Percentiles rank a stretch among this genome's conserved stretches.
Evolutionary conservation across 495 filamentous ascomycete species (phyloP).

Genomic region (Neurospora pannonica): DNA sequence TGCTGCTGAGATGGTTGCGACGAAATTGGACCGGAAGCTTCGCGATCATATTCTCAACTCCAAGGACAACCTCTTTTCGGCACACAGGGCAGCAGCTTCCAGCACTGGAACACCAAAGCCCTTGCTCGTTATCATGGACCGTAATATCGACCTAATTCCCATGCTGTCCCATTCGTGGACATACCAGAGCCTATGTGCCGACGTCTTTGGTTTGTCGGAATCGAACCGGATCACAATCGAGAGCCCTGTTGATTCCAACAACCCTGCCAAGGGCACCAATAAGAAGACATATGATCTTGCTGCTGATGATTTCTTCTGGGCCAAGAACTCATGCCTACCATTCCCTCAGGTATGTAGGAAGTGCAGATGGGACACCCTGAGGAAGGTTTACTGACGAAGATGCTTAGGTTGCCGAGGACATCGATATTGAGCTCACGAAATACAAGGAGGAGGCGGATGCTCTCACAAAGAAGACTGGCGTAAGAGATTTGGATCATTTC

Average conservation of each 20-base stretch:
- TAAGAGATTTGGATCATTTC: conserved; percentile 85
- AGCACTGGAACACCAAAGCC: conserved; percentile 54
- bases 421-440: conserved; percentile 73
- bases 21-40: conserved; percentile 88
- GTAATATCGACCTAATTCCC: conserved; percentile 92
- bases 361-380: background rate
- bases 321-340: conserved; percentile 80
- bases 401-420: conserved; percentile 9
- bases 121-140: conserved; percentile 81
- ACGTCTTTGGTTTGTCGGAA: conserved; percentile 54
- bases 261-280: conserved; percentile 57
- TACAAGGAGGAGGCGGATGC: conserved; percentile 95
- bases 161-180: conserved; percentile 99
- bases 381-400: background rate
- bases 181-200: conserved; percentile 92
- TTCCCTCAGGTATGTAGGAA: conserved; percentile 70
- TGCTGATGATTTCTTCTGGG: conserved; percentile 95
- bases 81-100: conserved; percentile 30
- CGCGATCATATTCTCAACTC: conserved; percentile 96
- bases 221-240: conserved; percentile 96
- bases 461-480: conserved; percentile 90
- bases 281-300: conserved; percentile 87
- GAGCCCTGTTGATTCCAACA: conserved; percentile 62
- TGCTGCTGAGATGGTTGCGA: conserved; percentile 88
- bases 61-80: conserved; percentile 84